Percentiles rank a stretch among this genome's conserved stretches.
Conservation (phyloP, 495 filamentous ascomycete genomes). For the Chaetomium tenue region DNA sequence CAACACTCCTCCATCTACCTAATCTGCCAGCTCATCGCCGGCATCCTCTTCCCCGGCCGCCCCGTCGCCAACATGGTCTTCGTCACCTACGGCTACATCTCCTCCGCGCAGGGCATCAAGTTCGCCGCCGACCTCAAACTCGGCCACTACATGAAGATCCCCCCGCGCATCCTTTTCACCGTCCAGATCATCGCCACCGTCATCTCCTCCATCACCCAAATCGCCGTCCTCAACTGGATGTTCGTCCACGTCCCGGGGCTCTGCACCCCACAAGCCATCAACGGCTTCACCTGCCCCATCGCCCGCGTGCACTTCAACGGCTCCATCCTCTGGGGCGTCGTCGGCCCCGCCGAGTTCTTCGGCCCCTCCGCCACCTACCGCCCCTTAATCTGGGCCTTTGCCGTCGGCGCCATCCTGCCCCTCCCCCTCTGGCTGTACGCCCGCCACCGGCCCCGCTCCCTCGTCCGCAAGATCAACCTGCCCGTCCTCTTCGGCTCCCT, state of each 20-base stretch:
- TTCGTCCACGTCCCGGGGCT: constrained; percentile 70
- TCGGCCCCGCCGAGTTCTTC: constrained; percentile 76
- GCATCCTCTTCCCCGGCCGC: constrained; percentile 72
- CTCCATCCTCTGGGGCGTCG: constrained; percentile 83
- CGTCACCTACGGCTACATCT: constrained; percentile 80
- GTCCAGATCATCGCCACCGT: constrained; percentile 81
- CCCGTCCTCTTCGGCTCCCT: constrained; percentile 71
- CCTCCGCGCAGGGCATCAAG: constrained; percentile 78
- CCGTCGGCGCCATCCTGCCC: constrained; percentile 67
- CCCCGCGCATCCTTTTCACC: constrained; percentile 72
- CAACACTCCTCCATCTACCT: constrained; percentile 78
- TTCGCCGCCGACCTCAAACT: constrained; percentile 85
- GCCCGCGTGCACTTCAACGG: constrained; percentile 89
- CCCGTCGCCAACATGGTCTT: constrained; percentile 90
- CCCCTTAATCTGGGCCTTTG: constrained; percentile 72
- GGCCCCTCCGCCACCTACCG: constrained; percentile 69
- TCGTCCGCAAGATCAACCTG: constrained; percentile 65
- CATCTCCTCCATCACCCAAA: constrained; percentile 75
- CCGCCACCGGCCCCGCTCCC: constrained; percentile 44
- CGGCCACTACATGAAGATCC: constrained; percentile 92
- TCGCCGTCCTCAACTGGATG: constrained; percentile 87
- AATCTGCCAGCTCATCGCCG: constrained; percentile 79
- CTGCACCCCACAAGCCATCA: constrained; percentile 73
- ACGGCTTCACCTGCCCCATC: constrained; percentile 84
- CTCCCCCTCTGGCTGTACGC: constrained; percentile 64